Percentiles rank a stretch among this genome's conserved stretches.
Evolutionary conservation across 2,329 filamentous ascomycete genomes (phyloP).

Genomic region (Alternaria postmessia): DNA sequence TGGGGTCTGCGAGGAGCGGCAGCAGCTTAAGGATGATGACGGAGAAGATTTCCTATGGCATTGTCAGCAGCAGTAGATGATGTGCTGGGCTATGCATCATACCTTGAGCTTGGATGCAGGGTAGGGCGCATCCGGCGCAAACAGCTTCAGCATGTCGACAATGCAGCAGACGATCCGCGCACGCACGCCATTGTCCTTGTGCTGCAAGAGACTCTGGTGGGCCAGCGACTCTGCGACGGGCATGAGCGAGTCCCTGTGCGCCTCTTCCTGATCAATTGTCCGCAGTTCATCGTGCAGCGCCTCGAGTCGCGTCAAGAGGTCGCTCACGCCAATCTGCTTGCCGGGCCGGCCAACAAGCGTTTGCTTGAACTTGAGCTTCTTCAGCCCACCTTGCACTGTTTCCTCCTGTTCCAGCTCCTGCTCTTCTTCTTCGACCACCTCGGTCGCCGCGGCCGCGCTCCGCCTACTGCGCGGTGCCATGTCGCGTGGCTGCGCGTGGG

Average conservation of each 20-base stretch:
- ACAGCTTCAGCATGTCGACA: conserved; percentile 90
- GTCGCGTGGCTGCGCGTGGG: conserved; percentile 43
- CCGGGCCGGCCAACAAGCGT: conserved; percentile 90
- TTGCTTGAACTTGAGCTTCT: conserved; percentile 78
- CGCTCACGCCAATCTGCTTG: conserved; percentile 83
- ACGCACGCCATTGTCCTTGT: conserved; percentile 93
- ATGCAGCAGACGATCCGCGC: conserved; percentile 89
- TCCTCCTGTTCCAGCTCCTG: conserved; percentile 32
- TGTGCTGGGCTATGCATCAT: conserved; percentile 11
- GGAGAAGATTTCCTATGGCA: conserved; percentile 84
- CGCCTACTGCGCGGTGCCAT: conserved; percentile 52
- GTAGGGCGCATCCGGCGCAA: conserved; percentile 94
- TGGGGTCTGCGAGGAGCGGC: conserved; percentile 83
- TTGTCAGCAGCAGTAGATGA: conserved; percentile 13
- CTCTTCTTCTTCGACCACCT: conserved; percentile 39
- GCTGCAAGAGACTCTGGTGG: conserved; percentile 79
- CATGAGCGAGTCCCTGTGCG: conserved; percentile 81
- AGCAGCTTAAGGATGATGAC: conserved; percentile 85
- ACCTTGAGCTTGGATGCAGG: conserved; percentile 91
- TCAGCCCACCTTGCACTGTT: conserved; percentile 58
- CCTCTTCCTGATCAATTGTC: conserved; percentile 85
- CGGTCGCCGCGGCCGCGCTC: conserved; percentile 45
- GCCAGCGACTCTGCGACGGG: conserved; percentile 87
- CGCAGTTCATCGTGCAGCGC: conserved; percentile 82
- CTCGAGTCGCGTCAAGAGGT: conserved; percentile 82